Base-by-base conservation (phyloP, 352 stramenopile genomes). In the Peronospora tabacina region DNA sequence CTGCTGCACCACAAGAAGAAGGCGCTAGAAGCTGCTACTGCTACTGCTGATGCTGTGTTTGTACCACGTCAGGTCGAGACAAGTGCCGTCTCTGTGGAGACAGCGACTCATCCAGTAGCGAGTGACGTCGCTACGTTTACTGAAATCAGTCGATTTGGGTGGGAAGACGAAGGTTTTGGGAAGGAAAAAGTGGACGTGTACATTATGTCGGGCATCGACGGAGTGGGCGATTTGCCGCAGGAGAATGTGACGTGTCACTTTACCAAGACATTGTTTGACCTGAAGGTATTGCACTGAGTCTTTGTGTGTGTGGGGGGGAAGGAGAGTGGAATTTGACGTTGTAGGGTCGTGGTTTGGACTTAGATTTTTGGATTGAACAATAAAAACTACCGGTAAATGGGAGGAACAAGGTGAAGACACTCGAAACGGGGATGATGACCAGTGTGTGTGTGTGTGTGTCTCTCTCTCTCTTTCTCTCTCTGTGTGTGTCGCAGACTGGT, bases 81-180 rank as follows among this genome's bases (percentile, higher is more conserved):
- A 8, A 52, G 67, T 17, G 45, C 68, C 1, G 49, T 19, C 30
- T 49, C 45, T 1, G 39, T 63, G 7, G 58, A 53, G 15, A 55
- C 58, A 12, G 56, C 20, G 9, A 15, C 34, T 22, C 36, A 48
- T 8, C 32, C 42, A 0, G 52, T 52, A 5, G 20, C 48, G 0
- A 66, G 68, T 7, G 75, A 93, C 15, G 28, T 72, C n/a, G 66
- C 62, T 22, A 61, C 70, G 24, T 94, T 85, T 63, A 87, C 71
- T n/a, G 81, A 91, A 55, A 90, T 91, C 48, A 83, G 74, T 22
- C 79, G 77, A 7, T 94, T 94, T 50, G 78, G 81, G 13, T 94
- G 82, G 82, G 82, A 94, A 48, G 80, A 94, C 50, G 82, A 94
- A 44, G 80, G 82, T n/a, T 94, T 87, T 43, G 82, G 82, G 28